Conservation (phyloP, 2,329 filamentous ascomycete species). For the Fusarium nisikadoi region DNA sequence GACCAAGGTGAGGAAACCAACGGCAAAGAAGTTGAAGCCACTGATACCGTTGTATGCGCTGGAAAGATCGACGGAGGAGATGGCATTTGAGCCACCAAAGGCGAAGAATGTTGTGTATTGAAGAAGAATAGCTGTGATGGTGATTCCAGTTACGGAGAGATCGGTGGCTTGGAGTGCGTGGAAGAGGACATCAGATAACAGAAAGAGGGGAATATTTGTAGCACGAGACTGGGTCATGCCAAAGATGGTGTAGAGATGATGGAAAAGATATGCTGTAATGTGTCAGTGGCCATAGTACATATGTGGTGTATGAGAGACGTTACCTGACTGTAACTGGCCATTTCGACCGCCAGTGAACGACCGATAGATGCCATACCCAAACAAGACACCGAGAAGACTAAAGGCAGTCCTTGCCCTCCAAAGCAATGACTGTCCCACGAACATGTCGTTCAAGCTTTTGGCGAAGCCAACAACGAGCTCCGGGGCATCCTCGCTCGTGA, state of each 20-base stretch:
- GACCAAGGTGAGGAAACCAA: constrained; percentile 85
- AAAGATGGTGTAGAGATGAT: constrained; percentile 80
- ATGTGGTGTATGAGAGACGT: not conserved
- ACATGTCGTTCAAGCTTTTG: constrained; percentile 52
- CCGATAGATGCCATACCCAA: constrained; percentile 53
- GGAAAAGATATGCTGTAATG: constrained; percentile 59
- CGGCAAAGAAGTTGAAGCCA: constrained; percentile 81
- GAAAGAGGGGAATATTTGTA: constrained; percentile 85
- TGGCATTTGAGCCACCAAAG: constrained; percentile 90
- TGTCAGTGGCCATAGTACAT: constrained; percentile 8
- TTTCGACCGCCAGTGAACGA: constrained; percentile 46
- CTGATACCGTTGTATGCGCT: constrained; percentile 94
- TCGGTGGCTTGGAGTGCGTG: constrained; percentile 59
- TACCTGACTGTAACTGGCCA: constrained; percentile 46
- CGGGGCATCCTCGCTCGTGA: constrained; percentile 87
- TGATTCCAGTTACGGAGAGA: constrained; percentile 68
- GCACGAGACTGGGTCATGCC: constrained; percentile 87
- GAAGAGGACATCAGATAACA: constrained; percentile 74
- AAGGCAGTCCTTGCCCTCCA: constrained; percentile 63
- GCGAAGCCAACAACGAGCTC: constrained; percentile 73
- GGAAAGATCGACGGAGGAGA: constrained; percentile 93
- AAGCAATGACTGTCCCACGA: constrained; percentile 58
- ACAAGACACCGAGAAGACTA: constrained; percentile 55
- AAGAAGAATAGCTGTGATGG: constrained; percentile 77
- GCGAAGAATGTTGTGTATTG: constrained; percentile 90